These are phyloP conservation scores for Psilocybe cubensis DNA, from an alignment of 768 basidiomycete genomes.

Conservation along the genomic window DNA sequence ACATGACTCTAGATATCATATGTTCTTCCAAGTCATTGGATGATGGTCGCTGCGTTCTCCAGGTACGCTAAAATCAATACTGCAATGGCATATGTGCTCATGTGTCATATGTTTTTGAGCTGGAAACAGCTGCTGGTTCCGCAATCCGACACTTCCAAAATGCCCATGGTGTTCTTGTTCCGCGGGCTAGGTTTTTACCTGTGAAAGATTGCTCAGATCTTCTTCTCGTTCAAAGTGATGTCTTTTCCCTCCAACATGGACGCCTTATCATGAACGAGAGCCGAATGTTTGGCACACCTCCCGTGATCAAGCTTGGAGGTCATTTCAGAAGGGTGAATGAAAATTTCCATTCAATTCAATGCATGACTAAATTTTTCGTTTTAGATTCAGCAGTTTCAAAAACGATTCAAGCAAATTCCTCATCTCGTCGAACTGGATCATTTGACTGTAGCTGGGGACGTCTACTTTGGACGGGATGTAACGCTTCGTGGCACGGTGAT, in stretches of 20 bases:
- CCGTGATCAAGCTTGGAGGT: conserved; percentile 94
- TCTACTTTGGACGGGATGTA: conserved; percentile 85
- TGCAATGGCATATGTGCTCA: neutral
- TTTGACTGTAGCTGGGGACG: conserved; percentile 90
- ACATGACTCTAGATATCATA: conserved; percentile 91
- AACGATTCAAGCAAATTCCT: conserved; percentile 93
- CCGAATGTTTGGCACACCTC: conserved; percentile 82
- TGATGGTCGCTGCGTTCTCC: conserved; percentile 71
- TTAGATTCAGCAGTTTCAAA: conserved; percentile 85
- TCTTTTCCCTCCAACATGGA: conserved; percentile 88
- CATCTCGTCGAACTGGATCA: conserved; percentile 90
- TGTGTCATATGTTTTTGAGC: conserved; percentile 55
- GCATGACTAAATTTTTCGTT: neutral
- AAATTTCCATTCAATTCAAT: neutral
- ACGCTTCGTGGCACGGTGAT: conserved; percentile 91
- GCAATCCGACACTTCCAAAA: conserved; percentile 92
- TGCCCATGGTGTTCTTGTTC: conserved; percentile 92
- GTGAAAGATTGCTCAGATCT: conserved; percentile 88
- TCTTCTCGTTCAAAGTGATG: conserved; percentile 87
- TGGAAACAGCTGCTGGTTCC: conserved; percentile 91
- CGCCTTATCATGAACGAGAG: conserved; percentile 81
- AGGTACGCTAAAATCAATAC: conserved; percentile 2
- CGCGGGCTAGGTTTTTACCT: conserved; percentile 90
- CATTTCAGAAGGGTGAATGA: conserved; percentile 89
- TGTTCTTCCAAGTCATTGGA: conserved; percentile 87